phyloP scores from a whole-genome alignment of 805 yeast genomes.

The Suhomyces prunicola region DNA sequence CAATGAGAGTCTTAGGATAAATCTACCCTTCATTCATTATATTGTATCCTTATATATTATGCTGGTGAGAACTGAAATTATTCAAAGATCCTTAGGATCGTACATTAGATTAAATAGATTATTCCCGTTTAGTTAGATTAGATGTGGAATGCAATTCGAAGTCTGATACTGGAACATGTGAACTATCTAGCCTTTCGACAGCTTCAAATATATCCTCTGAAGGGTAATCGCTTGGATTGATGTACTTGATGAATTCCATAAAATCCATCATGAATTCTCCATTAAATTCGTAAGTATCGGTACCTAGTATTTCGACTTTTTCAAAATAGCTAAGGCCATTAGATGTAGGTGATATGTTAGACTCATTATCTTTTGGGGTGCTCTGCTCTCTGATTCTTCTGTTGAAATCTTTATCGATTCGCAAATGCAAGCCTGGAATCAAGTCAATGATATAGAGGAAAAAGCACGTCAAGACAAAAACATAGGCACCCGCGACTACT shows the following conservation, averaged over 20 bases:
- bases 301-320: constrained; percentile 32
- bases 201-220: constrained; percentile 13
- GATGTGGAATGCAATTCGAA: constrained; percentile 6
- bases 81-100: background rate
- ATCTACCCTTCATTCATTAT: background rate
- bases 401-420: constrained; percentile 40
- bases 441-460: constrained; percentile 35
- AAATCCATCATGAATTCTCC: constrained; percentile 41
- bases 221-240: constrained; percentile 34
- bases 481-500: constrained; percentile 33
- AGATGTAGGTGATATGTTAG: constrained; percentile 13
- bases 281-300: constrained; percentile 38
- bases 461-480: constrained; percentile 28
- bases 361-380: constrained; percentile 10
- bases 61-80: background rate
- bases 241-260: constrained; percentile 36
- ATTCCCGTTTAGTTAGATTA: constrained; percentile 1
- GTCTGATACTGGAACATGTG: constrained; percentile 7
- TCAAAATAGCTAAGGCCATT: constrained; percentile 17
- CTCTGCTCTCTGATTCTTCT: constrained; percentile 21
- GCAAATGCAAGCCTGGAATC: constrained; percentile 40
- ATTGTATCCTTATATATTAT: background rate
- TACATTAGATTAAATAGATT: background rate
- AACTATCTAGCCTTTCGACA: background rate
- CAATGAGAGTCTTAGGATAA: constrained; percentile 62